Conservation (phyloP, 164 flowering plant genomes). For the Malania oleifera region DNA sequence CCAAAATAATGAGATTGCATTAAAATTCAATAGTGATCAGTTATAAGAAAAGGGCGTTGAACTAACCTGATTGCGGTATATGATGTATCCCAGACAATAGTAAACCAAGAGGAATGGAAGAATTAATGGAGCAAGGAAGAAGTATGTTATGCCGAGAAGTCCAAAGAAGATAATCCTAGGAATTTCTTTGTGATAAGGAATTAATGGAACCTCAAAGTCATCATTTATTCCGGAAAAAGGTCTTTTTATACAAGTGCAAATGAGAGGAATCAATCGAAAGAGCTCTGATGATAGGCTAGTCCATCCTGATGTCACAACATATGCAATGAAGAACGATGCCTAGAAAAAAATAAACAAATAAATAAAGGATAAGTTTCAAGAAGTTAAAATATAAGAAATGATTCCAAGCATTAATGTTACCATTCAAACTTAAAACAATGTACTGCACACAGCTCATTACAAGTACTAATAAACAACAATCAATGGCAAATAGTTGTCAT, state of each 20-base stretch:
- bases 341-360: slow-evolving; percentile 11
- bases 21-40: too few species aligned
- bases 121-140: slow-evolving; percentile 51
- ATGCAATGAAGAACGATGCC: slow-evolving; percentile 62
- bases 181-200: slow-evolving; percentile 38
- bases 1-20: too few species aligned
- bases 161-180: slow-evolving; percentile 47
- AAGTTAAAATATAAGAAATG: neutral
- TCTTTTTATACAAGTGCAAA: slow-evolving; percentile 14
- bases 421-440: too few species aligned
- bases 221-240: slow-evolving; percentile 15
- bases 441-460: too few species aligned
- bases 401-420: neutral
- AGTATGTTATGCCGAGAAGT: slow-evolving; percentile 56
- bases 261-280: slow-evolving; percentile 30
- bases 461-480: neutral
- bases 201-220: slow-evolving; percentile 31
- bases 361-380: neutral
- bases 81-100: slow-evolving; percentile 44
- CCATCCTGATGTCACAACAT: slow-evolving; percentile 69
- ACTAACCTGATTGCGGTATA: slow-evolving; percentile 54
- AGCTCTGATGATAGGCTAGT: slow-evolving; percentile 47
- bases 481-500: neutral
- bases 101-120: slow-evolving; percentile 39
- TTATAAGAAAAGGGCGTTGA: neutral